phyloP scores from a whole-genome alignment of 2,329 filamentous ascomycete species.

The Beauveria scarabaeidicola region DNA sequence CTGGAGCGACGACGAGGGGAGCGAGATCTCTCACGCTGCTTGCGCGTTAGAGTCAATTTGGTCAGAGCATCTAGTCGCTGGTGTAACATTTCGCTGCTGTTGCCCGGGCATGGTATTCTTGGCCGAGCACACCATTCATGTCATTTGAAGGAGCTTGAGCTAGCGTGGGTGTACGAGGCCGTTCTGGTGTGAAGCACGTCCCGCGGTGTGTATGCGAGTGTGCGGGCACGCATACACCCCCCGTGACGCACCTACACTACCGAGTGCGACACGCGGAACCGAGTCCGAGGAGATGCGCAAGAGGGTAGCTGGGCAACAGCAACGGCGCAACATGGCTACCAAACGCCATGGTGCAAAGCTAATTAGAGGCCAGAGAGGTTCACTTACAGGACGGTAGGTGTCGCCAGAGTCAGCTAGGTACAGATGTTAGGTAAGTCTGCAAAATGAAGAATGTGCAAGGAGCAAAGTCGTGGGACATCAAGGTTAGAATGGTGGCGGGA shows the following conservation, averaged over 20 bases:
- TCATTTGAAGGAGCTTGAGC: background rate
- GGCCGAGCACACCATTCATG: background rate
- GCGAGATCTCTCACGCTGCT: constrained; percentile 74
- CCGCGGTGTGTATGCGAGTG: background rate
- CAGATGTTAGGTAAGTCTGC: constrained; percentile 30
- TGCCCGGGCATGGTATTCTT: background rate
- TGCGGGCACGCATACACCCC: background rate
- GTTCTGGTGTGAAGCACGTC: background rate
- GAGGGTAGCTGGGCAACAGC: background rate
- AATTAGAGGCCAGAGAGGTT: constrained; percentile 9
- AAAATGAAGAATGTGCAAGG: constrained; percentile 1
- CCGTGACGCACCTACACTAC: background rate
- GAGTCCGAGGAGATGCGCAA: background rate
- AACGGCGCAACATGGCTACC: background rate
- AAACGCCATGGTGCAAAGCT: background rate
- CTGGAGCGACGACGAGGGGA: constrained; percentile 76
- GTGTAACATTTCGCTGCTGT: constrained; percentile 18
- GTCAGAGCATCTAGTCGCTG: constrained; percentile 18
- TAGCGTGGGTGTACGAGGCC: background rate
- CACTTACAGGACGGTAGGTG: constrained; percentile 52
- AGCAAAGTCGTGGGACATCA: constrained; percentile 15
- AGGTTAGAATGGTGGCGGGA: constrained; percentile 13
- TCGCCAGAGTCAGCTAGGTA: constrained; percentile 51
- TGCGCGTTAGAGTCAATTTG: constrained; percentile 19
- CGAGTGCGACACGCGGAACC: background rate